These are phyloP conservation scores for Entomortierella parvispora DNA, from an alignment of 192 early-diverging fungal species.

Conservation along the genomic window DNA sequence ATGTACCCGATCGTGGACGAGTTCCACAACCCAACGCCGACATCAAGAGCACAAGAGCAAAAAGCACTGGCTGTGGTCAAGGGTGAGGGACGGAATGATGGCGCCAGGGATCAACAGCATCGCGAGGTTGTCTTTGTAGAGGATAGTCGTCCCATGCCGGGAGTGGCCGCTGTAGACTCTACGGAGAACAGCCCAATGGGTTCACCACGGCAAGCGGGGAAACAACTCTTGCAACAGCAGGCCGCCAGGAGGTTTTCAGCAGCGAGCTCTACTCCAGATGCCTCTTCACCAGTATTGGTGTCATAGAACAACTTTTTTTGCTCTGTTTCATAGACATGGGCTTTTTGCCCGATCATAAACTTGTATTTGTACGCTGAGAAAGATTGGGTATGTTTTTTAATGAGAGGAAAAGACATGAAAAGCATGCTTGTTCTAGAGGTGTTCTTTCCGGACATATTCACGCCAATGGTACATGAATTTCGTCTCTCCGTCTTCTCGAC, in stretches of 20 bases:
- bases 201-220: too few relatives aligned
- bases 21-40: slow-evolving; percentile 59
- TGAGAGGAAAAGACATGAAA: too few relatives aligned
- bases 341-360: too few relatives aligned
- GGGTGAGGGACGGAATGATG: slow-evolving; percentile 40
- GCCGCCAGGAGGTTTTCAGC: too few relatives aligned
- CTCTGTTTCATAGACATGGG: too few relatives aligned
- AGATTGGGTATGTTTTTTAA: too few relatives aligned
- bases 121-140: slow-evolving; percentile 49
- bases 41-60: slow-evolving; percentile 22
- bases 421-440: slow-evolving; percentile 13
- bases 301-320: neutral
- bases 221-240: too few relatives aligned
- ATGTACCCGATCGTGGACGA: slow-evolving; percentile 79
- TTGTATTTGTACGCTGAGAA: too few relatives aligned
- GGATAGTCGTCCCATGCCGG: slow-evolving; percentile 13
- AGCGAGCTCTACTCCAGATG: too few relatives aligned
- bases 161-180: neutral
- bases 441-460: slow-evolving; percentile 44
- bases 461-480: slow-evolving; percentile 51
- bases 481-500: slow-evolving; percentile 49
- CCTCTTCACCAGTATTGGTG: neutral
- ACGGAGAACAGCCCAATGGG: too few relatives aligned
- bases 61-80: slow-evolving; percentile 33
- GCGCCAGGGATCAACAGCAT: slow-evolving; percentile 29